Evolutionary conservation across 441 rosid genomes (phyloP).

Genomic region (Metrosideros polymorpha): DNA sequence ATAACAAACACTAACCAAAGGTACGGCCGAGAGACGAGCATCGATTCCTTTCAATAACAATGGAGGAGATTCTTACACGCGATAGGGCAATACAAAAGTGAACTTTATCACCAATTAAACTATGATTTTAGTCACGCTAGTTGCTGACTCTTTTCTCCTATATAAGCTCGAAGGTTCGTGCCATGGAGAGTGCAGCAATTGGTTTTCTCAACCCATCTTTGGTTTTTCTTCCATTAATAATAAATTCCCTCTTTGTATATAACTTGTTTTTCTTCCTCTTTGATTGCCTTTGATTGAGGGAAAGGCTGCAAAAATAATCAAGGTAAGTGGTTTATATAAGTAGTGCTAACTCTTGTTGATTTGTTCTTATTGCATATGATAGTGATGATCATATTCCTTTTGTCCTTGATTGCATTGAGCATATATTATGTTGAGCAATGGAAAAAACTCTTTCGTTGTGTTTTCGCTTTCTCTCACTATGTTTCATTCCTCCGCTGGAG

Average conservation of each 20-base stretch:
- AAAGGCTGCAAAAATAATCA: neutral
- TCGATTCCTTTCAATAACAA: slow-evolving; percentile 1
- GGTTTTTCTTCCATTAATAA: neutral
- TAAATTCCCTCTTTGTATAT: slow-evolving; percentile 9
- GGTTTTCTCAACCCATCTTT: neutral
- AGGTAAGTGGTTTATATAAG: neutral
- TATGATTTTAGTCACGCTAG: neutral
- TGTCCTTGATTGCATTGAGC: neutral
- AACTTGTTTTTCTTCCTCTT: neutral
- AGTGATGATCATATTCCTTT: neutral
- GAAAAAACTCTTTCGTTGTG: neutral
- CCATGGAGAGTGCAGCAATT: slow-evolving; percentile 7
- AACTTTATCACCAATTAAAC: neutral
- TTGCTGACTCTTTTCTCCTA: neutral
- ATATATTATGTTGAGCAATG: neutral
- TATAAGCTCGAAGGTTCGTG: neutral
- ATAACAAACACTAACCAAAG: neutral
- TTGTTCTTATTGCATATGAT: neutral
- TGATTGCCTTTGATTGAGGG: neutral
- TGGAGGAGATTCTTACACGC: slow-evolving; percentile 15
- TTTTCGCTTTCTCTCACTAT: no score
- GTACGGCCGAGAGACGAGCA: slow-evolving; percentile 2
- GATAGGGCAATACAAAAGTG: slow-evolving; percentile 4
- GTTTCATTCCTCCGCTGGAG: neutral
- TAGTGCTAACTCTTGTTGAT: neutral